Base-by-base conservation (phyloP, 139 green algal species). In the Volvox reticuliferus region DNA sequence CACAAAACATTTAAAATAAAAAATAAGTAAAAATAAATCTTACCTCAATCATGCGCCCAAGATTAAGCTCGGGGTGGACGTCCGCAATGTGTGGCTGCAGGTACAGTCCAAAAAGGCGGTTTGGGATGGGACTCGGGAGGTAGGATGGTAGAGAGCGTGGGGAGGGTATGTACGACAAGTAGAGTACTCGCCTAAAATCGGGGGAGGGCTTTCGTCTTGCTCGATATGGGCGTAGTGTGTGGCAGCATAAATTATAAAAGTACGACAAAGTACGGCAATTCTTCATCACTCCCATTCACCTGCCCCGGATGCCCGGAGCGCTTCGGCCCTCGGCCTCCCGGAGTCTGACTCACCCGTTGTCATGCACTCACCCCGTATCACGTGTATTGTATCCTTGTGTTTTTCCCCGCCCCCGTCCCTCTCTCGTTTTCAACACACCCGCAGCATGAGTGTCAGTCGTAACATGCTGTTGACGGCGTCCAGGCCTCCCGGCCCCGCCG, bases 381-480 rank as follows among this genome's bases (percentile, higher is more conserved):
- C 12, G 22, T 75, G 22, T 75, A 12, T 28, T 12, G 22, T 75
- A 28, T 28, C 67, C 6, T 12, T 12, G 6, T 75, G 67, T 75
- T 5, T 12, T 28, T 75, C 22, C 67, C 67, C 73, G 2, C 73
- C 16, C 73, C 22, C 12, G 28, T 32, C 50, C 80, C 55, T 14
- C 12, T 28, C 55, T 9, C 24, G 18, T 16, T 17, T 13, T n/a
- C 55, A 30, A n/a, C 82, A 13, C 65, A 88, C 82, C 82, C 71
- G 67, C 83, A 89, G 68, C 36, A 62, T 37, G 12, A 89, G 67
- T n/a, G 26, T 24, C 83, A 81, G 14, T 18, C 83, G 33, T 68
- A 89, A 37, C 83, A 28, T 68, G 67, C 26, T 6, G 26, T 67
- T 89, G 26, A 89, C 67, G 1, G 18, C 20, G 36, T 89, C 83